Evolutionary conservation across 306 rosid species (phyloP).

Genomic region (Prinsepia uniflora): DNA sequence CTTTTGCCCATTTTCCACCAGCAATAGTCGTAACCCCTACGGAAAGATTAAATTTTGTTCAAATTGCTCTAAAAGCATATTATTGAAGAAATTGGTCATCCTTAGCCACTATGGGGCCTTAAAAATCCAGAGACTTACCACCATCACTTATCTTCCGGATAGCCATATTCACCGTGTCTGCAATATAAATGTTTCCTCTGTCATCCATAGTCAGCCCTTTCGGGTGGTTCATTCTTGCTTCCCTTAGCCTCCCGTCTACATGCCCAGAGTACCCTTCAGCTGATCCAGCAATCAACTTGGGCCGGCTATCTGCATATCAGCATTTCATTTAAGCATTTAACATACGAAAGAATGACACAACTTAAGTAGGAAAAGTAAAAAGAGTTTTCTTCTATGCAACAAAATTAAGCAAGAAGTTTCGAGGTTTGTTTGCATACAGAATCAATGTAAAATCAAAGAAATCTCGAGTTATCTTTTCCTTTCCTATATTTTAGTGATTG

Average conservation of each 20-base stretch:
- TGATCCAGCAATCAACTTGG: conserved; percentile 88
- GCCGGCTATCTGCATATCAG: conserved; percentile 69
- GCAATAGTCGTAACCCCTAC: conserved; percentile 96
- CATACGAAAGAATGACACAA: conserved; percentile 12
- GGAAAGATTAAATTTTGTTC: neutral
- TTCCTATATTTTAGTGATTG: neutral
- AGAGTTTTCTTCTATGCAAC: conserved; percentile 1
- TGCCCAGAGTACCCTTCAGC: conserved; percentile 86
- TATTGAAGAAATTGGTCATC: conserved; percentile 8
- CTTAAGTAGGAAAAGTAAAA: conserved; percentile 11
- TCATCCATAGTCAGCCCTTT: conserved; percentile 84
- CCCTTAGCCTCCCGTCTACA: conserved; percentile 85
- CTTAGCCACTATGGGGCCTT: conserved; percentile 4
- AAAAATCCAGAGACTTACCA: conserved; percentile 38
- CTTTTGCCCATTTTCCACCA: conserved; percentile 83
- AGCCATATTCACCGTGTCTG: conserved; percentile 95
- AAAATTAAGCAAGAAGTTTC: neutral
- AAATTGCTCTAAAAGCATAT: neutral
- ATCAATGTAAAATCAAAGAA: neutral
- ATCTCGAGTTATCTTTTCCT: neutral
- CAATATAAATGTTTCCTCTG: conserved; percentile 82
- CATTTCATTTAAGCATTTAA: conserved; percentile 21
- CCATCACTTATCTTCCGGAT: conserved; percentile 85
- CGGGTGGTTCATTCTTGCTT: conserved; percentile 90
- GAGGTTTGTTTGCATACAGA: neutral